These are phyloP conservation scores for Iris macrosiphon DNA, from an alignment of 106 monocot species.

Conservation along the genomic window DNA sequence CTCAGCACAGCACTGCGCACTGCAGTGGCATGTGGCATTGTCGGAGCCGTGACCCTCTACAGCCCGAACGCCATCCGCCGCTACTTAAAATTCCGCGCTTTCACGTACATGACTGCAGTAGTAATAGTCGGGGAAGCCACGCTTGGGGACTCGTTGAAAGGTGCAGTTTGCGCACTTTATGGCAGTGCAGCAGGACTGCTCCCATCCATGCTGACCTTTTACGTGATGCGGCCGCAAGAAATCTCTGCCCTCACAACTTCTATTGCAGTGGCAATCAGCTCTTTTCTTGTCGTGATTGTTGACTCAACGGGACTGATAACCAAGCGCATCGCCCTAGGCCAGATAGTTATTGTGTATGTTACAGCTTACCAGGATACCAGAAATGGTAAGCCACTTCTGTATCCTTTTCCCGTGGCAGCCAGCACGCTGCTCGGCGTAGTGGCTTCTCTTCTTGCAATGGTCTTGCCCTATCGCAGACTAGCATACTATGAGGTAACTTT, in stretches of 20 bases:
- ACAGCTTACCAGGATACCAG: conserved; percentile 7
- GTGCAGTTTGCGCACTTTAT: conserved; percentile 18
- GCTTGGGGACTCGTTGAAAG: conserved; percentile 27
- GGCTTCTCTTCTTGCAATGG: conserved; percentile 37
- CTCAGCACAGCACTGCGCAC: conserved; percentile 35
- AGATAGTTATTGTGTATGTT: conserved; percentile 54
- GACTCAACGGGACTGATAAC: conserved; percentile 18
- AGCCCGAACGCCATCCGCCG: conserved; percentile 12
- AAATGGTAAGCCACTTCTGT: conserved; percentile 3
- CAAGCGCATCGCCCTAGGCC: conserved; percentile 53
- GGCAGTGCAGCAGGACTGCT: conserved; percentile 17
- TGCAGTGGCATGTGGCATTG: conserved; percentile 36
- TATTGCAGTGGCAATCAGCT: conserved; percentile 24
- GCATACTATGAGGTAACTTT: conserved; percentile 39
- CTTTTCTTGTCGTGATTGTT: conserved; percentile 41
- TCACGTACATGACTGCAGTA: conserved; percentile 46
- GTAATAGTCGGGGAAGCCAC: conserved; percentile 43
- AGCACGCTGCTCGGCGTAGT: conserved; percentile 45
- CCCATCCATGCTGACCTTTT: conserved; percentile 21
- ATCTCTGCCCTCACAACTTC: conserved; percentile 16
- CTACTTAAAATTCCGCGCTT: conserved; percentile 34
- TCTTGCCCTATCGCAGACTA: conserved; percentile 52
- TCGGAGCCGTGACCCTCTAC: conserved; percentile 35
- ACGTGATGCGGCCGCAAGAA: conserved; percentile 10
- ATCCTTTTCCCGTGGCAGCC: conserved; percentile 30